Base-by-base conservation (phyloP, 306 rosid genomes). In the Rosa chinensis region DNA sequence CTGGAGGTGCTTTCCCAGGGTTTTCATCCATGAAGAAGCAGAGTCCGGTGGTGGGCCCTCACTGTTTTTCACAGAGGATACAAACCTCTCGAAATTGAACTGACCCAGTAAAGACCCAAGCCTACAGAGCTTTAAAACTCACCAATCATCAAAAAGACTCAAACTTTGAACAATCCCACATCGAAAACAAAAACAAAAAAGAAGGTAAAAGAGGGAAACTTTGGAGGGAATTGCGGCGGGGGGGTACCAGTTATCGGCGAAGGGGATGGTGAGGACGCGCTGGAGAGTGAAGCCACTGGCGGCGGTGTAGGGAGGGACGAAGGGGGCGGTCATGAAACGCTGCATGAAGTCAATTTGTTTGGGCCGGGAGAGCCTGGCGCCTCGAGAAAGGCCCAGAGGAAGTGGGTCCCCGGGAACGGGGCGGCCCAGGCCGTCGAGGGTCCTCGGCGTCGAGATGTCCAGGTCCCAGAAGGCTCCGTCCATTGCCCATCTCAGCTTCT, bases 401-500 rank as follows among this genome's bases (percentile, higher is more conserved):
- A 91, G 83, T 23, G 93, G 83, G 75, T 89, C 86, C 3, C 83
- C 86, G 4, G 96, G 98, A 2, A 89, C 90, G 0, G 96, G 93
- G 23, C 78, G 83, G 23, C 88, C 96, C 47, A 83, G 52, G 0
- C 97, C 98, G 50, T 95, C 93, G 16, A 93, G 80, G 40, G 92
- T 95, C 76, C 82, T 83, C 2, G 99, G 90, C 4, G 97, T 92
- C 5, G 98, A 95, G 43, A 85, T 47, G 74, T 95, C 99, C 35
- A 91, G 84, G 70, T 91, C 97, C 98, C 97, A 95, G 56, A 90
- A 87, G 48, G 88, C 88, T 35, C 91, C 92, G 70, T 91, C 97
- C 98, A 86, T 95, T 74, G 89, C 87, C 99, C 99, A 95, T 91
- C 96, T 85, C 47, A 95, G 90, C 78, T 88, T 95, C 87, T 84